These are phyloP conservation scores for Echites panduratus DNA, from an alignment of 257 asterid species.

Conservation along the genomic window DNA sequence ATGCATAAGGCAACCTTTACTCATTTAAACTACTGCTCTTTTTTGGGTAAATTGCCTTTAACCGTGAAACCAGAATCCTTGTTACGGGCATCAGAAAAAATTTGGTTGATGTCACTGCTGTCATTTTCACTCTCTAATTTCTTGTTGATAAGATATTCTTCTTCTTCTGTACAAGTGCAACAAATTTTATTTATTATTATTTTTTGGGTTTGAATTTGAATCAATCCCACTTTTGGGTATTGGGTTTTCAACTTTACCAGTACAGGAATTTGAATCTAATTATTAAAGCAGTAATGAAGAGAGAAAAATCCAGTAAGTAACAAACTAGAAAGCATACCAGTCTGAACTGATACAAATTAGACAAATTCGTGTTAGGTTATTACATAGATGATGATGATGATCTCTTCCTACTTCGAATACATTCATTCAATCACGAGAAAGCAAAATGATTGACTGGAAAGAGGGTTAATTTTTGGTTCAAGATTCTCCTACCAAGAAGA, in stretches of 20 bases:
- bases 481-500: conserved; percentile 1
- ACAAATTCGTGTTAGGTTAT: conserved; percentile 5
- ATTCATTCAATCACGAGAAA: conserved; percentile 1
- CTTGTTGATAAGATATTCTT: not conserved
- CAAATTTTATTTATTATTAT: not conserved
- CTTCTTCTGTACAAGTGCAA: not conserved
- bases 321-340: not conserved
- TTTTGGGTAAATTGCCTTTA: no score
- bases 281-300: not conserved
- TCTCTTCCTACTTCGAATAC: conserved; percentile 10
- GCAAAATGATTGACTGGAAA: not conserved
- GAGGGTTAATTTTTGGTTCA: conserved; percentile 1
- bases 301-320: not conserved
- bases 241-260: not conserved
- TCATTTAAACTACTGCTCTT: no score
- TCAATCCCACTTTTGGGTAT: not conserved
- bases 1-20: no score
- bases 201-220: not conserved
- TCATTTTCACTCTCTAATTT: not conserved
- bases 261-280: not conserved
- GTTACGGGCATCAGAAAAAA: not conserved
- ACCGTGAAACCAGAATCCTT: no score
- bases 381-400: no score
- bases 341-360: not conserved
- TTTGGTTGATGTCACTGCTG: not conserved